Conservation (phyloP, 2,329 filamentous ascomycete genomes). For the Aspergillus sp. region DNA sequence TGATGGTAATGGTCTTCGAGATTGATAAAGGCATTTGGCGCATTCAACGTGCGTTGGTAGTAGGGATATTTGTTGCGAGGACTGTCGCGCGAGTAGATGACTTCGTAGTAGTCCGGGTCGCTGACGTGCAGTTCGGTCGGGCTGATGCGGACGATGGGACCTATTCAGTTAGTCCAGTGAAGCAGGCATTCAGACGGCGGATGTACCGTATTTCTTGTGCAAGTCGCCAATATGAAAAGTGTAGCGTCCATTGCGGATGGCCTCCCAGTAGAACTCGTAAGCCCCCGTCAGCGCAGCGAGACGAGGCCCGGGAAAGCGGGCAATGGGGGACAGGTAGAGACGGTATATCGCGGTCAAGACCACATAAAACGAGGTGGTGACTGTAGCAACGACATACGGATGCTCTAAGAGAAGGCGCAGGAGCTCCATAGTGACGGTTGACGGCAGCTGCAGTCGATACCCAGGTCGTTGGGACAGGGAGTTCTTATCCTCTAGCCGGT, state of each 20-base stretch:
- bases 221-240: conserved; percentile 12
- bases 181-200: background rate
- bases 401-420: conserved; percentile 4
- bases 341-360: conserved; percentile 8
- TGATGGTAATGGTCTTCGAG: conserved; percentile 32
- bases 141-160: conserved; percentile 34
- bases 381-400: background rate
- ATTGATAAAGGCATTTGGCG: conserved; percentile 32
- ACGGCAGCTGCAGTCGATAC: background rate
- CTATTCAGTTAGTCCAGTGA: conserved; percentile 7
- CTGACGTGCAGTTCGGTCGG: conserved; percentile 34
- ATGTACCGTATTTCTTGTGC: conserved; percentile 15
- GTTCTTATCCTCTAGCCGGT: background rate
- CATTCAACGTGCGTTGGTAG: conserved; percentile 29
- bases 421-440: conserved; percentile 1
- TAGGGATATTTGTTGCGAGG: conserved; percentile 32
- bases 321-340: conserved; percentile 9
- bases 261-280: conserved; percentile 15
- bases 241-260: conserved; percentile 7
- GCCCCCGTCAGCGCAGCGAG: conserved; percentile 7
- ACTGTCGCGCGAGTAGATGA: conserved; percentile 29
- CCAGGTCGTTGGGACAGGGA: conserved; percentile 1
- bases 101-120: conserved; percentile 30
- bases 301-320: conserved; percentile 12
- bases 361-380: background rate